Percentiles rank a stretch among this genome's conserved stretches.
phyloP scores from a whole-genome alignment of 208 protist genomes.

The Leishmania major region DNA sequence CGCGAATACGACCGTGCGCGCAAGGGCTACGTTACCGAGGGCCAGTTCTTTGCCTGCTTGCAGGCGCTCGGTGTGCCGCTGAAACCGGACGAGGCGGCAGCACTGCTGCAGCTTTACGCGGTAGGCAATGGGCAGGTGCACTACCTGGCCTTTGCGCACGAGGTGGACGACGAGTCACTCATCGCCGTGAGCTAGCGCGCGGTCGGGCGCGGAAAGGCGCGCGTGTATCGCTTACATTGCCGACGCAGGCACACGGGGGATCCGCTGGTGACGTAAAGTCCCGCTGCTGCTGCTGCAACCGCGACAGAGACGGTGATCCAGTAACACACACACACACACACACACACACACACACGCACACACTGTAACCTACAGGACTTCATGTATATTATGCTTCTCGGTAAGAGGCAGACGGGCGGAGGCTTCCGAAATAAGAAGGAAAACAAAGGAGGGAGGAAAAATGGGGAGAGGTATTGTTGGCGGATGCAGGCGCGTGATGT shows the following conservation, averaged over 20 bases:
- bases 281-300: too few relatives aligned
- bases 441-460: not conserved
- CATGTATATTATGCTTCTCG: slow-evolving; percentile 1
- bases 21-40: slow-evolving; percentile 77
- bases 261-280: not conserved
- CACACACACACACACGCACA: too few relatives aligned
- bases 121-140: slow-evolving; percentile 71
- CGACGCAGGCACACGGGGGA: not conserved
- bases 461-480: not conserved
- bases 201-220: not conserved
- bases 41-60: slow-evolving; percentile 86
- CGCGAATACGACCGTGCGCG: slow-evolving; percentile 83
- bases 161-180: slow-evolving; percentile 53
- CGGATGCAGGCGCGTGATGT: not conserved
- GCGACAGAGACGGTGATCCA: not conserved
- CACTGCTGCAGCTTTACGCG: slow-evolving; percentile 47
- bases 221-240: not conserved
- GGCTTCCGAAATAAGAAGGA: not conserved
- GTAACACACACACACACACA: too few relatives aligned
- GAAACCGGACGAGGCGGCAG: slow-evolving; percentile 62
- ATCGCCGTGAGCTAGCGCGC: slow-evolving; percentile 27
- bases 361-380: too few relatives aligned
- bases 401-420: not conserved
- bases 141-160: slow-evolving; percentile 67
- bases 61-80: slow-evolving; percentile 75